Percentiles rank a stretch among this genome's conserved stretches.
These are phyloP conservation scores for Arxiozyma slooffiae DNA, from an alignment of 1,139 yeast species.

Conservation along the genomic window DNA sequence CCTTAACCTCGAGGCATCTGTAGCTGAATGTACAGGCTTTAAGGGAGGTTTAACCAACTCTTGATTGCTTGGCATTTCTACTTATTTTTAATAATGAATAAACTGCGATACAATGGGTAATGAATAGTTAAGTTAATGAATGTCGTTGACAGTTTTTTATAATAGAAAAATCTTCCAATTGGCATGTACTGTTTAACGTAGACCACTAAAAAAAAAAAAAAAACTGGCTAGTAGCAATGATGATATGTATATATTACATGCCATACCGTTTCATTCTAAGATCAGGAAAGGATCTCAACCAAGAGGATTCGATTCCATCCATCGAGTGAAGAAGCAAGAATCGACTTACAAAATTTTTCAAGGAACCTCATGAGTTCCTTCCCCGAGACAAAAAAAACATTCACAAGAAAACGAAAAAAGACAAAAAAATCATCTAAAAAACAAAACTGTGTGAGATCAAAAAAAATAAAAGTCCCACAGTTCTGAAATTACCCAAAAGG, in stretches of 20 bases:
- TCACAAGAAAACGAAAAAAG: not conserved
- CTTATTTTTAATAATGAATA: too few species aligned
- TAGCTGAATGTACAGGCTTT: conserved; percentile 1
- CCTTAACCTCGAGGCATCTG: conserved; percentile 1
- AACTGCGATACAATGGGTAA: too few species aligned
- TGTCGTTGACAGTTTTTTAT: not conserved
- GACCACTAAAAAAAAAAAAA: not conserved
- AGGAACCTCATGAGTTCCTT: not conserved
- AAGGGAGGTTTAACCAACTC: conserved; percentile 1
- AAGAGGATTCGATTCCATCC: not conserved
- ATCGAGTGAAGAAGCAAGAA: not conserved
- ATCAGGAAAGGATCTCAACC: not conserved
- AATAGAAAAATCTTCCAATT: not conserved
- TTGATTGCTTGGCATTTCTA: not conserved
- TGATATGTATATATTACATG: too few species aligned
- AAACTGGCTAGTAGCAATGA: not conserved
- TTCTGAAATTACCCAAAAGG: not conserved
- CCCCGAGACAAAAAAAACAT: too few species aligned
- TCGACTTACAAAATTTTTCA: not conserved
- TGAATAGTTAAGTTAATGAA: not conserved
- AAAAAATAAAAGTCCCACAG: not conserved
- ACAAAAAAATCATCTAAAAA: too few species aligned
- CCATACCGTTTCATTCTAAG: not conserved
- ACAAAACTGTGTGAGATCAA: not conserved
- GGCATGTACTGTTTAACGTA: not conserved